Base-by-base conservation (phyloP, 2,329 filamentous ascomycete species). In the Colletotrichum eremochloae region DNA sequence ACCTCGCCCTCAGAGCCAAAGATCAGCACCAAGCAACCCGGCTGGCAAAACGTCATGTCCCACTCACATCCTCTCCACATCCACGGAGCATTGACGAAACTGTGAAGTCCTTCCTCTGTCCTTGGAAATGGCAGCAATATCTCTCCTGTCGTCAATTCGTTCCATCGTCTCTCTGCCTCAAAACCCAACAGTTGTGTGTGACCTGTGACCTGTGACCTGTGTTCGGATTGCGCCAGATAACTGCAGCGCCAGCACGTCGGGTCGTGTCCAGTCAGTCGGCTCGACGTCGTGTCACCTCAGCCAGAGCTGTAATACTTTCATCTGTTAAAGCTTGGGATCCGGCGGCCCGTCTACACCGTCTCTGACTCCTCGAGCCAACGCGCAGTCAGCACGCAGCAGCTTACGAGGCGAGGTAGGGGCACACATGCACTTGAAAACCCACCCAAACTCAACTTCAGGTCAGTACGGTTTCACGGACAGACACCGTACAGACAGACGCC, bases 11-110 rank as follows among this genome's bases (percentile, higher is more conserved):
- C 31, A 4, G 61, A 71, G 50, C 68, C 36, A 71, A 31, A 33
- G 66, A 72, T 61, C 69, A 60, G 40, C 69, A 38, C 12, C 60
- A 29, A 48, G 38, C 58, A 40, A 36, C 46, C 58, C 48, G 53
- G 63, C 24, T 20, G 20, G 38, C 46, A 56, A 14, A 64, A 69
- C 69, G 69, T 72, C 69, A 69, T 74, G 38, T 68, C 60, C 65
- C 52, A 65, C 68, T 58, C 38, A 46, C 55, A 11, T 42, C 53
- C 42, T 29, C 44, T 56, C 31, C 60, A 50, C 55, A 55, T 12
- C 60, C 29, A 46, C 14, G 38, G 29, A 46, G 52, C 52, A 58
- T 63, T 58, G 58, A 48, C 64, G 36, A 67, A 36, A 63, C 29
- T 44, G 33, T 15, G 38, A 44, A 11, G 46, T 11, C 24, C 36